Evolutionary conservation across 2,329 filamentous ascomycete species (phyloP).

Genomic region (Cladophialophora yegresii): DNA sequence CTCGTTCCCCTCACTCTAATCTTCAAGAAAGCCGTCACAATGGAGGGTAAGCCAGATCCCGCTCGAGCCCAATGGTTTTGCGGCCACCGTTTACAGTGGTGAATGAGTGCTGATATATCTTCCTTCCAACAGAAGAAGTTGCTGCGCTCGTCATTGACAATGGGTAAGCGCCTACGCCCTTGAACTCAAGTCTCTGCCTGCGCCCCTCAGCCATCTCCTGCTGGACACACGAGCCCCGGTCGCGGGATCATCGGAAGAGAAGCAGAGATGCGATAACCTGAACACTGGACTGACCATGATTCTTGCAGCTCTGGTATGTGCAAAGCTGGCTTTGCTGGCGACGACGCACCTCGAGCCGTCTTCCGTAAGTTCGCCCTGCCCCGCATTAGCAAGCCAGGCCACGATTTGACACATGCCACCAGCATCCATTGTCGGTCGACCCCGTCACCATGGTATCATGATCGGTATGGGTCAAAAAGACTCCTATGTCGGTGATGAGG

Average conservation of each 20-base stretch:
- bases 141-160: constrained; percentile 99
- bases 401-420: constrained; percentile 29
- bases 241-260: constrained; percentile 26
- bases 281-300: constrained; percentile 35
- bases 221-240: constrained; percentile 6
- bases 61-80: constrained; percentile 38
- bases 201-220: constrained; percentile 9
- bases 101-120: constrained; percentile 49
- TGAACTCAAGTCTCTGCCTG: constrained; percentile 14
- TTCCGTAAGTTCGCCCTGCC: constrained; percentile 79
- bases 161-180: constrained; percentile 74
- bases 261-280: constrained; percentile 8
- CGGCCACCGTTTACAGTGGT: constrained; percentile 1
- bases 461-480: constrained; percentile 99
- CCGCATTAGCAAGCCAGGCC: constrained; percentile 14
- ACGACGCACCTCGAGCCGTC: constrained; percentile 99
- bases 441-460: constrained; percentile 99
- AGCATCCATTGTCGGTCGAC: constrained; percentile 99
- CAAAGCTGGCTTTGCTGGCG: constrained; percentile 99
- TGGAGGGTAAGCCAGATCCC: constrained; percentile 64
- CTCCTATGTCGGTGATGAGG: constrained; percentile 99
- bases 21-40: constrained; percentile 47
- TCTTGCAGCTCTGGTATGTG: constrained; percentile 95
- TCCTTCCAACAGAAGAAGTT: constrained; percentile 78
- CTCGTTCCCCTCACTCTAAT: constrained; percentile 20